These are phyloP conservation scores for Lasiosphaeriaceae sp. DNA, from an alignment of 495 filamentous ascomycete species.

Conservation along the genomic window DNA sequence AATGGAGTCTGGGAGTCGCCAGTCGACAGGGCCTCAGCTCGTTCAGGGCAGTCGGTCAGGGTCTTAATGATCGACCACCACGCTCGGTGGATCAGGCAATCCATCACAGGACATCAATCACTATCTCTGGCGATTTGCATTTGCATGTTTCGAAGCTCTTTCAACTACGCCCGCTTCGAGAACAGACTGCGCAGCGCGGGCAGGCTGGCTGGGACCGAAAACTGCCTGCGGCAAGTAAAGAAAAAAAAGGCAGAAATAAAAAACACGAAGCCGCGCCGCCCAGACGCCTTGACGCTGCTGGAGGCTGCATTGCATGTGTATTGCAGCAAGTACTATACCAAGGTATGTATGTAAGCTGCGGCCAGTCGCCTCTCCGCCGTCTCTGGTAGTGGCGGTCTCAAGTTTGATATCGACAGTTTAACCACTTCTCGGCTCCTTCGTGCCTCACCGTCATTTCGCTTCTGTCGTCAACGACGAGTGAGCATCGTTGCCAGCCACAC, in stretches of 20 bases:
- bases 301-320: background rate
- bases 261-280: background rate
- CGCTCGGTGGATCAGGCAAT: background rate
- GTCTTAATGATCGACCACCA: background rate
- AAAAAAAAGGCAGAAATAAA: background rate
- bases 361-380: background rate
- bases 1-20: background rate
- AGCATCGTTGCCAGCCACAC: background rate
- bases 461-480: background rate
- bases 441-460: slow-evolving; percentile 24
- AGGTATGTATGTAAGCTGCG: background rate
- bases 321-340: too few species aligned
- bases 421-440: background rate
- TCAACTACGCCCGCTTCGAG: background rate
- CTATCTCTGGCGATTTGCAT: background rate
- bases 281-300: background rate
- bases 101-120: background rate
- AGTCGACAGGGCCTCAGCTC: background rate
- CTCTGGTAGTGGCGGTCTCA: too few species aligned
- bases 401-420: background rate
- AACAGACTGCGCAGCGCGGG: too few species aligned
- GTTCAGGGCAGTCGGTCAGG: too few species aligned
- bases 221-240: background rate
- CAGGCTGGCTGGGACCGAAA: background rate
- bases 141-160: background rate